A percentile compares a stretch with the other conserved stretches of the same genome.
Evolutionary conservation across 2,329 filamentous ascomycete species (phyloP).

Genomic region (Alternaria rosae): DNA sequence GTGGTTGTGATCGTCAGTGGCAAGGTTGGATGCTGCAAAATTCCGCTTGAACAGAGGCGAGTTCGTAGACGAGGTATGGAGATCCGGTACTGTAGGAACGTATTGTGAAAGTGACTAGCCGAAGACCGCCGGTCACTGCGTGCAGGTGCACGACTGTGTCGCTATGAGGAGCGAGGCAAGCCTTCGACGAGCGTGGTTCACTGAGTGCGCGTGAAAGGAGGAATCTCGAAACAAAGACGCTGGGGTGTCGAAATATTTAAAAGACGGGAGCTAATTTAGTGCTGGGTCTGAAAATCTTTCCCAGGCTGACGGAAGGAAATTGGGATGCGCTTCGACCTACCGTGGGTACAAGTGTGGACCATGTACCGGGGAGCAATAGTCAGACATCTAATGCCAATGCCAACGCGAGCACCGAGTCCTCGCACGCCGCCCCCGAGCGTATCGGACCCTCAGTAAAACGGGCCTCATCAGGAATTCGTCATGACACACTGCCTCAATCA

Average conservation of each 20-base stretch:
- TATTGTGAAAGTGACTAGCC: slow-evolving; percentile 25
- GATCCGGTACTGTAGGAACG: slow-evolving; percentile 14
- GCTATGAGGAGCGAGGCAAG: slow-evolving; percentile 26
- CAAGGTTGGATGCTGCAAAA: slow-evolving; percentile 1
- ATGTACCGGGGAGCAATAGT: slow-evolving; percentile 17
- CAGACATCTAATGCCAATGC: slow-evolving; percentile 17
- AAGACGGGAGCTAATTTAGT: slow-evolving; percentile 46
- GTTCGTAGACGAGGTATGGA: slow-evolving; percentile 15
- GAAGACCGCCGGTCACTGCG: slow-evolving; percentile 32
- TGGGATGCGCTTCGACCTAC: slow-evolving; percentile 27
- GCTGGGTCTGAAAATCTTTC: slow-evolving; percentile 36
- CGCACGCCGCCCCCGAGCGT: slow-evolving; percentile 12
- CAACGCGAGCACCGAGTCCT: slow-evolving; percentile 1
- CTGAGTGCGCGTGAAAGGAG: slow-evolving; percentile 18
- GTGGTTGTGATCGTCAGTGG: slow-evolving; percentile 1
- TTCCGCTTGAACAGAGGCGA: slow-evolving; percentile 18
- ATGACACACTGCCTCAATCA: slow-evolving; percentile 25
- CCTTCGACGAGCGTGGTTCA: slow-evolving; percentile 24
- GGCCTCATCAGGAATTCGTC: slow-evolving; percentile 24
- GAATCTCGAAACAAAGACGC: slow-evolving; percentile 23
- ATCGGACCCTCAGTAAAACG: slow-evolving; percentile 10
- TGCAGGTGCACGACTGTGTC: slow-evolving; percentile 40
- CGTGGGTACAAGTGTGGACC: slow-evolving; percentile 26
- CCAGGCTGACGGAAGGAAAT: slow-evolving; percentile 35
- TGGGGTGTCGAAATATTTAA: slow-evolving; percentile 33